These are phyloP conservation scores for Macaranga tanarius DNA, from an alignment of 441 rosid species.

Conservation along the genomic window DNA sequence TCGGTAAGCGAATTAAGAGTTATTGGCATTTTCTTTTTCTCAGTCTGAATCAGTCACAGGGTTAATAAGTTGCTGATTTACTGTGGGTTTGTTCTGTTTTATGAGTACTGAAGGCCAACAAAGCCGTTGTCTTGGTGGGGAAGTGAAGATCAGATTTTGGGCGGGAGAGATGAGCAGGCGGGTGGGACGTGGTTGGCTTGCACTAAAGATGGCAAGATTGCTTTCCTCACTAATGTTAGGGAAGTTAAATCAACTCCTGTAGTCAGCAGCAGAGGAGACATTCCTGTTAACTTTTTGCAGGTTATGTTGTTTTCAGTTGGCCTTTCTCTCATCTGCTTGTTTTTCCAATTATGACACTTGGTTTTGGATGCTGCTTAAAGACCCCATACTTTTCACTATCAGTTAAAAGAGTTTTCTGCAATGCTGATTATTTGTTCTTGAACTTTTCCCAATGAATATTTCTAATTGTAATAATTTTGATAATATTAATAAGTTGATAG, in stretches of 20 bases:
- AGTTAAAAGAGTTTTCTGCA: not conserved
- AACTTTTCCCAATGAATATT: not conserved
- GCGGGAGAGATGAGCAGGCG: slow-evolving; percentile 71
- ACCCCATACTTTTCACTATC: not conserved
- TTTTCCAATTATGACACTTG: not conserved
- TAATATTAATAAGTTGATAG: not conserved
- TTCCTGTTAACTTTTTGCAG: slow-evolving; percentile 70
- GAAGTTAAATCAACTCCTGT: slow-evolving; percentile 37
- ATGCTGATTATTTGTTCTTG: not conserved
- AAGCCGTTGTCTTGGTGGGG: slow-evolving; percentile 72
- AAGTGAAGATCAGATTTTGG: slow-evolving; percentile 58
- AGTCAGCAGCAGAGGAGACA: slow-evolving; percentile 63
- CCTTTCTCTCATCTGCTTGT: not conserved
- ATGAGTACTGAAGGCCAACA: slow-evolving; percentile 48
- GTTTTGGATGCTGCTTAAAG: not conserved
- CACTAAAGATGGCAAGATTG: slow-evolving; percentile 56
- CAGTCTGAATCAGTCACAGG: not conserved
- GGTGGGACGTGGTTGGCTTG: slow-evolving; percentile 90
- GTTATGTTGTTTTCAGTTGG: slow-evolving; percentile 23
- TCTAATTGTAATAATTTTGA: not conserved
- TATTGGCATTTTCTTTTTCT: not conserved
- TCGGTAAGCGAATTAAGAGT: slow-evolving; percentile 37
- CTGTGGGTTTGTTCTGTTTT: slow-evolving; percentile 2
- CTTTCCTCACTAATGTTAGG: slow-evolving; percentile 71
- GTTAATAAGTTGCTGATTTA: not conserved